A percentile compares a stretch with the other conserved stretches of the same genome.
These are phyloP conservation scores for Lactarius psammicola DNA, from an alignment of 768 basidiomycete species.

Conservation along the genomic window DNA sequence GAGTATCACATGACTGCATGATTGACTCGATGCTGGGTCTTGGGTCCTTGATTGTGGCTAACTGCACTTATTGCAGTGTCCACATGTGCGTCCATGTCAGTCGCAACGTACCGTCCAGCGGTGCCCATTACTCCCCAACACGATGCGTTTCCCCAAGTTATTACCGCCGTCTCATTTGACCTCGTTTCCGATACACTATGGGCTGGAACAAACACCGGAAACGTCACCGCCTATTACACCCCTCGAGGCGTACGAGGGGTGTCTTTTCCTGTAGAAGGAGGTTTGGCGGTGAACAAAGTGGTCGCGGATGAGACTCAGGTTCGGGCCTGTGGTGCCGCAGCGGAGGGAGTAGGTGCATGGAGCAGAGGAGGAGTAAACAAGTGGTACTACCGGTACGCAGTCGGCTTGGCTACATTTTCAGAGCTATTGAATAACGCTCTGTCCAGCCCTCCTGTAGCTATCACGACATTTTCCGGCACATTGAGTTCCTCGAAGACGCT, in stretches of 20 bases:
- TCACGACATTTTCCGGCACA: constrained; percentile 48
- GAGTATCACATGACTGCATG: constrained; percentile 10
- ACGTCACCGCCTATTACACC: constrained; percentile 66
- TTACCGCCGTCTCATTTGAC: constrained; percentile 84
- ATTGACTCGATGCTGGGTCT: not conserved
- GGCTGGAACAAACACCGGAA: constrained; percentile 74
- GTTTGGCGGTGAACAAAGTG: constrained; percentile 70
- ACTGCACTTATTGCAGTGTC: not conserved
- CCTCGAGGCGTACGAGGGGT: constrained; percentile 64
- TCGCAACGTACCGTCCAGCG: constrained; percentile 30
- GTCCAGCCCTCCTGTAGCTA: constrained; percentile 36
- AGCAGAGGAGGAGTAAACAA: constrained; percentile 81
- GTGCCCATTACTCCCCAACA: constrained; percentile 31
- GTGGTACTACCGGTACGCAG: constrained; percentile 72
- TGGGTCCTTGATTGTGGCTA: not conserved
- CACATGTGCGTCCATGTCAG: constrained; percentile 21
- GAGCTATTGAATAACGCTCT: constrained; percentile 39
- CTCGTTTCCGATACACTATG: constrained; percentile 88
- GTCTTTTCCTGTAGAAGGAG: constrained; percentile 68
- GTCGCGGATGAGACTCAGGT: constrained; percentile 78
- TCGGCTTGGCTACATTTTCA: constrained; percentile 34
- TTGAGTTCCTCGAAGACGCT: constrained; percentile 52
- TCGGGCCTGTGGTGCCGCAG: constrained; percentile 56
- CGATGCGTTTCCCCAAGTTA: constrained; percentile 43
- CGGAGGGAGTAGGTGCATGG: constrained; percentile 75